A percentile compares a stretch with the other conserved stretches of the same genome.
Conservation (phyloP, 805 yeast species). For the Candida nitratophila region DNA sequence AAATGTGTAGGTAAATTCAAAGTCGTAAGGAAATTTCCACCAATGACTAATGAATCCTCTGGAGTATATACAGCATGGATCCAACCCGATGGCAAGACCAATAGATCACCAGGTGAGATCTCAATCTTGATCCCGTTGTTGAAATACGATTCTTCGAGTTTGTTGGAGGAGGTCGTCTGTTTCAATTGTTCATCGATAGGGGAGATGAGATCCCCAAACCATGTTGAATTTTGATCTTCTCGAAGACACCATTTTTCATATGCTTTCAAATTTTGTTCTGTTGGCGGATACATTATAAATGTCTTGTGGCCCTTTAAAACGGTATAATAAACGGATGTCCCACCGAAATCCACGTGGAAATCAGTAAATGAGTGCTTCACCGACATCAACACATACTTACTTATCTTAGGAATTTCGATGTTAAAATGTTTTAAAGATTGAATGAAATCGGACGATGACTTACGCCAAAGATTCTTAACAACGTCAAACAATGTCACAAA, state of each 20-base stretch:
- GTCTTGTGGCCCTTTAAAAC: slow-evolving; percentile 68
- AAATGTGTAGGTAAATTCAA: slow-evolving; percentile 59
- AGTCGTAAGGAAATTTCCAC: slow-evolving; percentile 78
- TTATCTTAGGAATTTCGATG: slow-evolving; percentile 46
- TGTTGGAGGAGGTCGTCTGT: too few relatives aligned
- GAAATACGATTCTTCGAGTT: slow-evolving; percentile 20
- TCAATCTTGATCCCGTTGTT: slow-evolving; percentile 28
- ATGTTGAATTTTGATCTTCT: slow-evolving; percentile 51
- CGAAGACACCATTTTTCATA: slow-evolving; percentile 71
- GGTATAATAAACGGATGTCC: slow-evolving; percentile 86
- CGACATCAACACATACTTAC: slow-evolving; percentile 81
- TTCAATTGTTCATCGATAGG: not conserved
- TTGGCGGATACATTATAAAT: slow-evolving; percentile 77
- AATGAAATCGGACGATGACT: slow-evolving; percentile 1
- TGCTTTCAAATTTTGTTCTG: slow-evolving; percentile 47
- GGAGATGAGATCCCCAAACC: slow-evolving; percentile 50
- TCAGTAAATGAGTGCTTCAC: slow-evolving; percentile 78
- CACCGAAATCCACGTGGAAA: slow-evolving; percentile 89
- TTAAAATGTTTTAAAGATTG: slow-evolving; percentile 8
- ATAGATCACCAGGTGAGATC: slow-evolving; percentile 55
- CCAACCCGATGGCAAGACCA: slow-evolving; percentile 89
- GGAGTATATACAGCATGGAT: slow-evolving; percentile 88
- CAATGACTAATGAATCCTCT: slow-evolving; percentile 70
- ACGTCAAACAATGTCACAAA: slow-evolving; percentile 62
- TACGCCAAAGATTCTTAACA: slow-evolving; percentile 58